These are phyloP conservation scores for Pelargonium exstipulatum DNA, from an alignment of 441 rosid species.

Conservation along the genomic window DNA sequence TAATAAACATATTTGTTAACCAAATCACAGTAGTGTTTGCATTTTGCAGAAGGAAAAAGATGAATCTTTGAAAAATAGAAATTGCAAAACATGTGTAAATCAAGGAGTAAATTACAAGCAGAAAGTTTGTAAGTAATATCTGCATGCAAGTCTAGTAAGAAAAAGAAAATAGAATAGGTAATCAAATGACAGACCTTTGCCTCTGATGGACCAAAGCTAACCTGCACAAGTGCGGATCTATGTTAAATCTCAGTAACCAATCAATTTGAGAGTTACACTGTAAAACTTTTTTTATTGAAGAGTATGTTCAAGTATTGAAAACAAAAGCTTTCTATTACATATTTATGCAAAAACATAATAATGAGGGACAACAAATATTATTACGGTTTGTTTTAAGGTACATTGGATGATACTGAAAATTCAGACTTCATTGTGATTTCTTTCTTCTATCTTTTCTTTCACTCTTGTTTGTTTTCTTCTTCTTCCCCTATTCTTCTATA, in stretches of 20 bases:
- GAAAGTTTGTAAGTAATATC: slow-evolving; percentile 3
- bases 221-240: slow-evolving; percentile 43
- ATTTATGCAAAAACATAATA: no score
- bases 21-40: background rate
- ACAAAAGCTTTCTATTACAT: background rate
- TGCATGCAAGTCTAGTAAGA: slow-evolving; percentile 7
- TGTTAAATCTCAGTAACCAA: slow-evolving; percentile 13
- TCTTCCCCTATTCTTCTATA: no score
- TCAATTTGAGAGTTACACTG: background rate
- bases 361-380: no score
- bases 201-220: slow-evolving; percentile 86
- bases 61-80: background rate
- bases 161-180: slow-evolving; percentile 6
- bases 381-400: no score
- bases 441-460: no score
- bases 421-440: no score
- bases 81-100: background rate
- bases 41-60: background rate
- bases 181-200: slow-evolving; percentile 63
- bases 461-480: no score
- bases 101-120: slow-evolving; percentile 7
- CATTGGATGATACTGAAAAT: no score
- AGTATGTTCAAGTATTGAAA: background rate
- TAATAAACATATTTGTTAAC: slow-evolving; percentile 11
- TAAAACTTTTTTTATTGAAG: no score